phyloP scores from a whole-genome alignment of 345 rosid genomes.

The Gossypium rotundifolium region DNA sequence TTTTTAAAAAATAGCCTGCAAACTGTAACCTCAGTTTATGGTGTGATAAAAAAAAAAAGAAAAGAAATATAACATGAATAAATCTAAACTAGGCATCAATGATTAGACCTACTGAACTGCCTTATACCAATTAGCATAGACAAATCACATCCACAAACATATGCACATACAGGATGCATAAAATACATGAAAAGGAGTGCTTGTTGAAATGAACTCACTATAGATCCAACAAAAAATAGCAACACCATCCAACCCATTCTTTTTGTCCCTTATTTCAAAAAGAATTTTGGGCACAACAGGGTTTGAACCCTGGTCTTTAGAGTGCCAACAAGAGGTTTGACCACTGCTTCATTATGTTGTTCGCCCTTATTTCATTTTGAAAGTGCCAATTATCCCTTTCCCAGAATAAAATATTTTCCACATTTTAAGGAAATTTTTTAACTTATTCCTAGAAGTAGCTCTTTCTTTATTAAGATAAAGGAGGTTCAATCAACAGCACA shows the following conservation, averaged over 20 bases:
- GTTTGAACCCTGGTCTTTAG: too few relatives aligned
- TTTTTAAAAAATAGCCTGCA: background rate
- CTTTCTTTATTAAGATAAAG: background rate
- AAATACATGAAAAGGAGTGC: background rate
- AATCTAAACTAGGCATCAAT: background rate
- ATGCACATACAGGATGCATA: background rate
- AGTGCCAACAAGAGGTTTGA: too few relatives aligned
- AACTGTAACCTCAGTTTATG: background rate
- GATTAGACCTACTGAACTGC: background rate
- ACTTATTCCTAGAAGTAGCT: background rate
- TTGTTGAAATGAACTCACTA: background rate
- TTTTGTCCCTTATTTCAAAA: background rate
- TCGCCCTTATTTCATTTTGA: background rate
- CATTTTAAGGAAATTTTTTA: background rate
- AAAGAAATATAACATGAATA: background rate
- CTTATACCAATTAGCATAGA: background rate
- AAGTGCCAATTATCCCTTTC: background rate
- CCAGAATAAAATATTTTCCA: background rate
- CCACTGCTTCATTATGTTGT: too few relatives aligned
- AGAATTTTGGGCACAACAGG: too few relatives aligned
- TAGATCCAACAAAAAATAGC: background rate
- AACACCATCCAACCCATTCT: background rate
- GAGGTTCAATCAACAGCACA: background rate
- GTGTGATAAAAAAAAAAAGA: background rate
- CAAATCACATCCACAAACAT: background rate